Conservation (phyloP, 163 green algal species). For the Prototheca cutis region DNA sequence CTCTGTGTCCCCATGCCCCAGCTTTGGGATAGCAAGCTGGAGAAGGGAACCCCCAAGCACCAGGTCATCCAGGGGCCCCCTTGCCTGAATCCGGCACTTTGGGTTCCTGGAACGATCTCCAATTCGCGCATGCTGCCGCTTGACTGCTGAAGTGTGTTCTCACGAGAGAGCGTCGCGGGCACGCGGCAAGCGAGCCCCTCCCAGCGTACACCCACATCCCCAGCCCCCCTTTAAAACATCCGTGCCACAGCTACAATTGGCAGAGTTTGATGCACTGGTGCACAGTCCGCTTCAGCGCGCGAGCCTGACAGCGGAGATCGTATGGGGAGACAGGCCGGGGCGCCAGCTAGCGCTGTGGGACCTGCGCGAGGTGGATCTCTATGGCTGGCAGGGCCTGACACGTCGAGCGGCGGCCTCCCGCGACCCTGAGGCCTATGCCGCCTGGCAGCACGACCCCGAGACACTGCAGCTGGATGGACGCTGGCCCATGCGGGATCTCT, state of each 20-base stretch:
- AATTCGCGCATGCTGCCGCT: no score
- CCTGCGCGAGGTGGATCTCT: conserved; percentile 90
- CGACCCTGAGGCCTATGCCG: conserved; percentile 55
- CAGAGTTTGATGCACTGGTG: conserved; percentile 54
- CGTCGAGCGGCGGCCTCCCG: conserved; percentile 67
- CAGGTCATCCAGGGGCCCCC: no score
- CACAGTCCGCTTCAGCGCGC: conserved; percentile 63
- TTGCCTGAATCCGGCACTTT: no score
- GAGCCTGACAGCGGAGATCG: conserved; percentile 67
- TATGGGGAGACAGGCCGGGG: conserved; percentile 41
- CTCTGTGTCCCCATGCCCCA: no score
- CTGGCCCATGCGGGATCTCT: conserved; percentile 69
- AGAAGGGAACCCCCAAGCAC: no score
- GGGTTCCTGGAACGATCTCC: no score
- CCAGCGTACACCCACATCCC: no score
- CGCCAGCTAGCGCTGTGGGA: conserved; percentile 26
- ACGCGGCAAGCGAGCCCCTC: no score
- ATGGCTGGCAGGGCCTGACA: conserved; percentile 73
- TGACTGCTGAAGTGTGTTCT: no score
- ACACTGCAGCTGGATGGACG: conserved; percentile 76
- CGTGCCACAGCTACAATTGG: no score
- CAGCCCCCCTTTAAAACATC: background rate
- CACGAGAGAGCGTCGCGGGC: no score
- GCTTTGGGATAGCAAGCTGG: no score
- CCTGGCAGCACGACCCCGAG: conserved; percentile 66